Evolutionary conservation across 139 green algal genomes (phyloP), one percentile per base, ranked within the genome.

Genomic region (Picocystis salinarum): DNA sequence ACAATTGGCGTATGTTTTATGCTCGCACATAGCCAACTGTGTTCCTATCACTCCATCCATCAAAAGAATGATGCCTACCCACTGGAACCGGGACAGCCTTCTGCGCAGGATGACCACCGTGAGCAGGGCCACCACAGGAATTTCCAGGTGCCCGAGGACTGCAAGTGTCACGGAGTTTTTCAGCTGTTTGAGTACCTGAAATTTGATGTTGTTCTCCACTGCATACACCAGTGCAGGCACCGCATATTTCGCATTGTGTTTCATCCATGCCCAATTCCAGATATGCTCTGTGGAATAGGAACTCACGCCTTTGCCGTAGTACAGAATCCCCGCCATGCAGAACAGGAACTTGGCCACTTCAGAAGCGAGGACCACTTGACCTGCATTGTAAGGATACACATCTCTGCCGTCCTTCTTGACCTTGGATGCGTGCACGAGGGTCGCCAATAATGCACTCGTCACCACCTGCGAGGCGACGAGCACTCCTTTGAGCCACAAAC

Each of bases 11-110:
- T 47, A 19, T 11, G 28, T 11, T 25, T 48, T 33, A 5, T 33
- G 19, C 45, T 52, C 45, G 45, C 45, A 52, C 6, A 52, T 46
- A 17, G 41, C 6, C 45, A 52, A 24, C 45, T 52, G 45, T 13
- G n/a, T 39, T 20, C 33, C 45, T 34, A 52, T 52, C 7, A 52
- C 45, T 4, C 45, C 45, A 34, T 52, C 42, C 15, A 52, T 33
- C 5, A 52, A 34, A 13, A 52, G 45, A 19, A 52, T 13, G 11
- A 52, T 18, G n/a, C 17, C 30, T 11, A 46, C 45, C 45, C 45
- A 52, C 45, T 52, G 45, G 22, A 52, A 9, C 9, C 11, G 5
- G 28, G 5, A 27, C 23, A 52, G 20, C 4, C 25, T 33, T 13
- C 45, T 33, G 17, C 17, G 12, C 17, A 52, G 45, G 7, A 47